Evolutionary conservation across 306 rosid species (phyloP).

Genomic region (Cajanus cajan): DNA sequence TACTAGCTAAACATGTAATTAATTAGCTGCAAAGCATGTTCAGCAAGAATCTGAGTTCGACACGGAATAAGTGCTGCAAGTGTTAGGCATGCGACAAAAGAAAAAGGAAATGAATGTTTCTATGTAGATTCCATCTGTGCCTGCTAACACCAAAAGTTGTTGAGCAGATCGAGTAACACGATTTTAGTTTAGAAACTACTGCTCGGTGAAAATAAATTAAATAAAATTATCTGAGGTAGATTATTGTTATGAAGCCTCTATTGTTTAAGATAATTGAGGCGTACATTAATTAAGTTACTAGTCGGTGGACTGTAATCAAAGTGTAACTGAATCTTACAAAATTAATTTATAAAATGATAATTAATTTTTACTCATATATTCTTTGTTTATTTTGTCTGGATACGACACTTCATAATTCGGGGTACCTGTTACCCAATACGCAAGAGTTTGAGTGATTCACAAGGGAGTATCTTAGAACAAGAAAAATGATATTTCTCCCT

Average conservation of each 20-base stretch:
- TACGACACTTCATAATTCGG: too few relatives aligned
- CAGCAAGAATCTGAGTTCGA: too few relatives aligned
- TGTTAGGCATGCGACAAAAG: background rate
- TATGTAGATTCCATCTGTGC: background rate
- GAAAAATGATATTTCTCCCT: background rate
- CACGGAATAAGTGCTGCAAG: too few relatives aligned
- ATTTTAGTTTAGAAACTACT: too few relatives aligned
- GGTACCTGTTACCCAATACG: background rate
- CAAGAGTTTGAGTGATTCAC: background rate
- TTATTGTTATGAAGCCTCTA: background rate
- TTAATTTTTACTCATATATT: too few relatives aligned
- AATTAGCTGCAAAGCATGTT: background rate
- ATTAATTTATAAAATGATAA: too few relatives aligned
- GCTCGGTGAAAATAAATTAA: too few relatives aligned
- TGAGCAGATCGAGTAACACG: background rate
- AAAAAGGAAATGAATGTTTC: background rate
- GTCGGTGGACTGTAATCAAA: too few relatives aligned
- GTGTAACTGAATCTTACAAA: too few relatives aligned
- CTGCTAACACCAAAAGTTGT: background rate
- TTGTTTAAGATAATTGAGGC: background rate
- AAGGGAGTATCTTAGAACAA: background rate
- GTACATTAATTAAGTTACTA: background rate
- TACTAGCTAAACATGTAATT: background rate
- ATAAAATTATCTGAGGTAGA: too few relatives aligned
- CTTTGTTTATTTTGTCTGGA: too few relatives aligned